These are phyloP conservation scores for Oenanthe sinensis DNA, from an alignment of 129 eudicot species.

Conservation along the genomic window DNA sequence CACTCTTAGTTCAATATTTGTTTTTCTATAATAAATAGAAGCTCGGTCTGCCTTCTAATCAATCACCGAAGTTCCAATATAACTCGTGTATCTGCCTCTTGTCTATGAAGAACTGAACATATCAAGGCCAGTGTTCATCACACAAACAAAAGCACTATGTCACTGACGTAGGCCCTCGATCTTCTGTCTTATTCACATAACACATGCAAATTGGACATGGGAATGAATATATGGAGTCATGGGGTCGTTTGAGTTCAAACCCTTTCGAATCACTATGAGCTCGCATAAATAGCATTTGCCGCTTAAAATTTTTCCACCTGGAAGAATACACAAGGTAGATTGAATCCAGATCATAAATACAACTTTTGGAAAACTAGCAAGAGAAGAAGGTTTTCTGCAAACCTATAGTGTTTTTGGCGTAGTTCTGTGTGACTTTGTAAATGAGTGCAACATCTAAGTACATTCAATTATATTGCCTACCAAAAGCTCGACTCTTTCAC, in stretches of 20 bases:
- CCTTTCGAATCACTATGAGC: conserved; percentile 88
- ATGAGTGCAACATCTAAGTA: background rate
- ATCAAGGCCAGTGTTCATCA: background rate
- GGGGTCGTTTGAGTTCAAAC: conserved; percentile 67
- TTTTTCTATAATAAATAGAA: background rate
- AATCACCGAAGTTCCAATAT: background rate
- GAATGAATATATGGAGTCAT: conserved; percentile 77
- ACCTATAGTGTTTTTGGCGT: too few species aligned
- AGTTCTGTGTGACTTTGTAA: background rate
- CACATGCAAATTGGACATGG: conserved; percentile 99
- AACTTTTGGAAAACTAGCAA: background rate
- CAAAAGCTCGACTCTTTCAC: background rate
- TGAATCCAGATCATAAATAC: background rate
- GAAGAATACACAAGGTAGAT: background rate
- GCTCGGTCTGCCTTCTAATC: background rate
- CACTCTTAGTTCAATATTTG: background rate
- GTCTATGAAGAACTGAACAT: background rate
- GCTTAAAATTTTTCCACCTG: conserved; percentile 88
- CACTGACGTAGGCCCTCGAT: conserved; percentile 38
- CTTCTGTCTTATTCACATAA: conserved; percentile 57
- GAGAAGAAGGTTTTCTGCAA: background rate
- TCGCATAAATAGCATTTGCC: conserved; percentile 79
- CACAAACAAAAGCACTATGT: background rate
- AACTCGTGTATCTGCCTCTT: background rate
- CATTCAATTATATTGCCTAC: background rate